phyloP scores from a whole-genome alignment of 2,329 filamentous ascomycete genomes.

The Fusarium fracticaudum region DNA sequence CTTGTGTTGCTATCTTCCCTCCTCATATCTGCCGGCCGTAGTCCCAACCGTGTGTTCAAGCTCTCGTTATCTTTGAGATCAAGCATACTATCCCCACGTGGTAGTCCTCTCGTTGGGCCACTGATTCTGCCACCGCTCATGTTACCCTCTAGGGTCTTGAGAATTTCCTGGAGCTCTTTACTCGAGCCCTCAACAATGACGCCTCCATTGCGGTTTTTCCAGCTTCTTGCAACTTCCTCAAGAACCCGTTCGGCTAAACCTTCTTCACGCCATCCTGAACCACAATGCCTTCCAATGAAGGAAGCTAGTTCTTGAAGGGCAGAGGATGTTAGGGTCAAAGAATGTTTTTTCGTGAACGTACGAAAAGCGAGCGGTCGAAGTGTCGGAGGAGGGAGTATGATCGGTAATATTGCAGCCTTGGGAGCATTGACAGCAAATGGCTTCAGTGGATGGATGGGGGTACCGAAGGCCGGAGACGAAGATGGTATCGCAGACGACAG shows the following conservation, averaged over 20 bases:
- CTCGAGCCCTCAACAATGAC: slow-evolving; percentile 89
- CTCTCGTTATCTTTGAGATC: slow-evolving; percentile 64
- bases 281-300: slow-evolving; percentile 94
- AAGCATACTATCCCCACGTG: slow-evolving; percentile 69
- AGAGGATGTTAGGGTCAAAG: slow-evolving; percentile 87
- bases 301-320: slow-evolving; percentile 84
- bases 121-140: slow-evolving; percentile 86
- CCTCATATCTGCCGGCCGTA: slow-evolving; percentile 56
- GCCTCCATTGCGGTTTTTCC: slow-evolving; percentile 89
- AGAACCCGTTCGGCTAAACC: slow-evolving; percentile 91
- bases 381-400: slow-evolving; percentile 86
- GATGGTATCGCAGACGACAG: slow-evolving; percentile 76
- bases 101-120: slow-evolving; percentile 60
- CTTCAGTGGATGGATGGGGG: slow-evolving; percentile 81
- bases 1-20: slow-evolving; percentile 73
- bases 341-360: slow-evolving; percentile 97
- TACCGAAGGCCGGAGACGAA: slow-evolving; percentile 90
- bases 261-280: slow-evolving; percentile 95
- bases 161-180: slow-evolving; percentile 79
- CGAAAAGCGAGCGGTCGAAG: slow-evolving; percentile 91
- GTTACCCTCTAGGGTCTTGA: slow-evolving; percentile 84
- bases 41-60: slow-evolving; percentile 64
- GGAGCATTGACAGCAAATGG: slow-evolving; percentile 65
- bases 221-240: slow-evolving; percentile 88
- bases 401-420: slow-evolving; percentile 79